Evolutionary conservation across 2,329 filamentous ascomycete species (phyloP).

Genomic region (Ceratocystiopsis sp.): DNA sequence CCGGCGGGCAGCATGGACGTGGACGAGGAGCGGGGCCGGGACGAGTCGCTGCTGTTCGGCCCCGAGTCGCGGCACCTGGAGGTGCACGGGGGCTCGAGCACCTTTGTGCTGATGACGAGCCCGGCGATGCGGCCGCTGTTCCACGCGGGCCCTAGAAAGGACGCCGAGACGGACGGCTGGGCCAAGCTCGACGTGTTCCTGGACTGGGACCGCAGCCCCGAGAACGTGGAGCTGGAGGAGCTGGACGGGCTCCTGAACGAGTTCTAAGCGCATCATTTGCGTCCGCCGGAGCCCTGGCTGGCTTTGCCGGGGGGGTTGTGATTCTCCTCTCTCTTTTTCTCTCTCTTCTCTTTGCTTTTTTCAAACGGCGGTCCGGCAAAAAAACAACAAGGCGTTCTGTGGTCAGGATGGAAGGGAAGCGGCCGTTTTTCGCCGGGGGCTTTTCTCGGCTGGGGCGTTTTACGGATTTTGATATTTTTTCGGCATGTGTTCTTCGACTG

Average conservation of each 20-base stretch:
- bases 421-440: too few species aligned
- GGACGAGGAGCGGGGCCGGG: conserved; percentile 24
- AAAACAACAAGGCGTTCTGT: too few species aligned
- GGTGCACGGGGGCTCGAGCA: neutral
- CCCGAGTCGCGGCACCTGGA: conserved; percentile 19
- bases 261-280: conserved; percentile 36
- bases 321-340: too few species aligned
- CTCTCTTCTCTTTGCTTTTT: neutral
- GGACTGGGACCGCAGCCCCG: conserved; percentile 57
- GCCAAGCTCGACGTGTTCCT: conserved; percentile 26
- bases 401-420: neutral
- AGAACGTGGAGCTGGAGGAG: conserved; percentile 84
- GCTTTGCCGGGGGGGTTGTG: neutral
- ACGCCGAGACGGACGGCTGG: conserved; percentile 25
- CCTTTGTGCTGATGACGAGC: conserved; percentile 31
- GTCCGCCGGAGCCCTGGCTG: too few species aligned
- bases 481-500: neutral
- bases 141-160: conserved; percentile 24
- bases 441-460: neutral
- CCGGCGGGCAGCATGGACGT: conserved; percentile 17
- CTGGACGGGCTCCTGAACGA: conserved; percentile 73
- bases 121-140: conserved; percentile 35
- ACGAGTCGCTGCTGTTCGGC: conserved; percentile 36
- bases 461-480: neutral
- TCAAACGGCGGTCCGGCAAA: too few species aligned